These are phyloP conservation scores for Rosa multiflora DNA, from an alignment of 306 rosid species.

Conservation along the genomic window DNA sequence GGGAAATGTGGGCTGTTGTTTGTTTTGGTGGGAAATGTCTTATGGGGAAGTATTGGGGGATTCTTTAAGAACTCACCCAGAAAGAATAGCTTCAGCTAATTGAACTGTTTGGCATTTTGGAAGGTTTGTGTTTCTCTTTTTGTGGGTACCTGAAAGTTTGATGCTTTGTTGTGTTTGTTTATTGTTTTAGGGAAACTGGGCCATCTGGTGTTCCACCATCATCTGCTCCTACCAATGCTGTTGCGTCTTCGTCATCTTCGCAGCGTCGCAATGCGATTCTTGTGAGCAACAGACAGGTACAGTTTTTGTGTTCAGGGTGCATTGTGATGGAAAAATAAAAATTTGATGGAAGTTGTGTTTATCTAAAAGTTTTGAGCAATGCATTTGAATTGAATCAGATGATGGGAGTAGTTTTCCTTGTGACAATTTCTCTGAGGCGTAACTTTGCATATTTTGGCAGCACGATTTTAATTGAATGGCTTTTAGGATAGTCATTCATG, in stretches of 20 bases:
- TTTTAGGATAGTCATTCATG: not conserved
- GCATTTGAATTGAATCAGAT: not conserved
- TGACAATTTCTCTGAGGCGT: not conserved
- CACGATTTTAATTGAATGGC: not conserved
- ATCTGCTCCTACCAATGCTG: conserved; percentile 38
- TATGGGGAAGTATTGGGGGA: not conserved
- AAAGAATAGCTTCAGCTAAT: not conserved
- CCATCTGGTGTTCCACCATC: conserved; percentile 46
- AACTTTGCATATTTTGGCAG: not conserved
- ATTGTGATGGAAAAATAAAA: not conserved
- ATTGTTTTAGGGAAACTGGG: conserved; percentile 47
- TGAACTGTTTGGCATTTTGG: not conserved
- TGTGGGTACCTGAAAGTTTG: conserved; percentile 10
- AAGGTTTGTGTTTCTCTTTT: not conserved
- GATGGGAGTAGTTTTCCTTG: not conserved
- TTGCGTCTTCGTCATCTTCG: conserved; percentile 34
- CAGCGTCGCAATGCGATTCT: conserved; percentile 82
- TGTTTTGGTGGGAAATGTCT: conserved; percentile 5
- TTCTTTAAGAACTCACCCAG: not conserved
- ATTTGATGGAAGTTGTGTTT: not conserved
- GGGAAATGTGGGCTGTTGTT: not conserved
- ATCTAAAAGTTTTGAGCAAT: not conserved
- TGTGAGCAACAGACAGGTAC: conserved; percentile 93
- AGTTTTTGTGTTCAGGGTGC: not conserved
- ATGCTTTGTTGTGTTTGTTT: conserved; percentile 14